Percentiles rank a stretch among this genome's conserved stretches.
phyloP scores from a whole-genome alignment of 176 grass and related monocot species.

The Raddia guianensis region DNA sequence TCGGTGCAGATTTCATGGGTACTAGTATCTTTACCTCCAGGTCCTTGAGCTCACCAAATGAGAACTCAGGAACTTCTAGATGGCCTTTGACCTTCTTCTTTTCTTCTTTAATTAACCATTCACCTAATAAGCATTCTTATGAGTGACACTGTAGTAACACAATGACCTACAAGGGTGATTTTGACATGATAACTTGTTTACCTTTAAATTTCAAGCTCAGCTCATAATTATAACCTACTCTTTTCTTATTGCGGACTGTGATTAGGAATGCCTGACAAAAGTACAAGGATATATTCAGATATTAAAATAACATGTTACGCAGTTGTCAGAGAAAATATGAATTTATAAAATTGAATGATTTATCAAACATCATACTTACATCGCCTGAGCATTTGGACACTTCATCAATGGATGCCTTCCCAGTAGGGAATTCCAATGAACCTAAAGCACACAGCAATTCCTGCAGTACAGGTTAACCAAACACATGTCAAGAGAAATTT shows the following conservation, averaged over 20 bases:
- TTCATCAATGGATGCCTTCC: constrained; percentile 81
- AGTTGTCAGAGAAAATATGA: neutral
- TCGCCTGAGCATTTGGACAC: constrained; percentile 91
- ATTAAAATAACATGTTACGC: neutral
- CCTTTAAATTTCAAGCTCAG: constrained; percentile 83
- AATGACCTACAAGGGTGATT: neutral
- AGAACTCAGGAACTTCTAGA: constrained; percentile 89
- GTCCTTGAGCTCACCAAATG: constrained; percentile 88
- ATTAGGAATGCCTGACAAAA: constrained; percentile 75
- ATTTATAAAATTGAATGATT: neutral
- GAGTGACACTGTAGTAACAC: neutral
- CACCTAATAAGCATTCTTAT: constrained; percentile 50
- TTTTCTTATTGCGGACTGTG: constrained; percentile 92
- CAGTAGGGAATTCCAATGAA: constrained; percentile 71
- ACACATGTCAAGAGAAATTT: neutral
- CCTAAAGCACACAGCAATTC: constrained; percentile 73
- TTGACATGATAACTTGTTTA: constrained; percentile 32
- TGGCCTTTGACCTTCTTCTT: constrained; percentile 74
- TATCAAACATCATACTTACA: constrained; percentile 52
- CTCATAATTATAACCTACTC: constrained; percentile 93
- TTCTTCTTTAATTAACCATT: constrained; percentile 83
- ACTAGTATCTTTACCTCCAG: constrained; percentile 61
- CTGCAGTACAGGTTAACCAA: constrained; percentile 32
- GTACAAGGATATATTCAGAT: constrained; percentile 19
- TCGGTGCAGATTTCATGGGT: neutral